These are phyloP conservation scores for Umbelopsis sp. DNA, from an alignment of 371 early-diverging fungal species.

Conservation along the genomic window DNA sequence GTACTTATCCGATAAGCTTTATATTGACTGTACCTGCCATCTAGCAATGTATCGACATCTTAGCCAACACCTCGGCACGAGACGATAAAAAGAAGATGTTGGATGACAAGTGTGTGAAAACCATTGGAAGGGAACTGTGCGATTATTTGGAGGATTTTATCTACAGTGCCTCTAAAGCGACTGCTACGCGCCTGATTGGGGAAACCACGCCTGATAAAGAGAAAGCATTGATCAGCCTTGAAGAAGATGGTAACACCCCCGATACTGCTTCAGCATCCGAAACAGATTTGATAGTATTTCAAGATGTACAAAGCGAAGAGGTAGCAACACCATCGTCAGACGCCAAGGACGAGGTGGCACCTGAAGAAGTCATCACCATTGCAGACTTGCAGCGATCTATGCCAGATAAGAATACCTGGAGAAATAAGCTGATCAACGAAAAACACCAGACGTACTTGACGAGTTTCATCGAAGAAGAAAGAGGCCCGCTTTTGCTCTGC, in stretches of 20 bases:
- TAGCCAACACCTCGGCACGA: too few species aligned
- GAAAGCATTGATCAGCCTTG: not conserved
- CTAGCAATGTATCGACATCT: not conserved
- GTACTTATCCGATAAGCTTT: not conserved
- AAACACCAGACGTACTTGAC: not conserved
- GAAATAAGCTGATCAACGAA: not conserved
- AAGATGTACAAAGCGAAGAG: not conserved
- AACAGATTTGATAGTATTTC: not conserved
- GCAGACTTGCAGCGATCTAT: not conserved
- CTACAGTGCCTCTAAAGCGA: not conserved
- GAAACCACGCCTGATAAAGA: not conserved
- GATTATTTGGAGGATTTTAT: not conserved
- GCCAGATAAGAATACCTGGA: not conserved
- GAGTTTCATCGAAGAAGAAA: not conserved
- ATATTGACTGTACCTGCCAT: not conserved
- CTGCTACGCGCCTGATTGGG: not conserved
- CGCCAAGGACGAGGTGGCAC: not conserved
- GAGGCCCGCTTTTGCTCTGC: not conserved
- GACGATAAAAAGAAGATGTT: not conserved
- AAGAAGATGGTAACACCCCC: not conserved
- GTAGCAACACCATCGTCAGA: not conserved
- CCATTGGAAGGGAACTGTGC: not conserved
- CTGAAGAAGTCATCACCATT: conserved; percentile 4
- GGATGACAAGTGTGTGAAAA: not conserved
- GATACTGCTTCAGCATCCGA: not conserved